Evolutionary conservation across 2,329 filamentous ascomycete species (phyloP).

Genomic region (Colletotrichum higginsianum): DNA sequence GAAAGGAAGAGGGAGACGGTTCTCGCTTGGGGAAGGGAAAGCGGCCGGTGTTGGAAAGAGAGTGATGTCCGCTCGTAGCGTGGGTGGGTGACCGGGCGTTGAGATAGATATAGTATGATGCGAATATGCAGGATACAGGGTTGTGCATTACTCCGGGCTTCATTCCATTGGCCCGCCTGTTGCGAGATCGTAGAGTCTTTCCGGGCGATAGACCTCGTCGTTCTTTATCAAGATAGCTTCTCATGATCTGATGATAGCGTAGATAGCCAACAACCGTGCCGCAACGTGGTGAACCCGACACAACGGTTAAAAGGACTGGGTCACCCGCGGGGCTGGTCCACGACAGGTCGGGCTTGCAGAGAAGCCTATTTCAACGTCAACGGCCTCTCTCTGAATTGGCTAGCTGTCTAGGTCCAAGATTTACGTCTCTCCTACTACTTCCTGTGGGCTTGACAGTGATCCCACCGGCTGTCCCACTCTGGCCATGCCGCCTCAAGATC

Average conservation of each 20-base stretch:
- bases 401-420: not conserved
- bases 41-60: not conserved
- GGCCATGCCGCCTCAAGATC: constrained; percentile 44
- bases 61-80: constrained; percentile 5
- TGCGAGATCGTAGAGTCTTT: not conserved
- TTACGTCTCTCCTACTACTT: not conserved
- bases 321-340: constrained; percentile 14
- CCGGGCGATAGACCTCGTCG: not conserved
- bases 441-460: constrained; percentile 22
- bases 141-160: not conserved
- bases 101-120: not conserved
- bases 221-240: constrained; percentile 23
- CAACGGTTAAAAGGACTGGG: not conserved
- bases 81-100: not conserved
- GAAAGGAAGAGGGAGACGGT: too few species aligned
- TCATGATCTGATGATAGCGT: constrained; percentile 25
- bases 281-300: constrained; percentile 18
- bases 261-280: constrained; percentile 23
- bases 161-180: not conserved
- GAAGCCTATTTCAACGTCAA: constrained; percentile 38
- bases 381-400: not conserved
- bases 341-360: not conserved
- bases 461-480: too few species aligned
- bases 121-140: constrained; percentile 9
- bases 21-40: constrained; percentile 9